Base-by-base conservation (phyloP, 768 basidiomycete genomes). In the Suillus alpinus region DNA sequence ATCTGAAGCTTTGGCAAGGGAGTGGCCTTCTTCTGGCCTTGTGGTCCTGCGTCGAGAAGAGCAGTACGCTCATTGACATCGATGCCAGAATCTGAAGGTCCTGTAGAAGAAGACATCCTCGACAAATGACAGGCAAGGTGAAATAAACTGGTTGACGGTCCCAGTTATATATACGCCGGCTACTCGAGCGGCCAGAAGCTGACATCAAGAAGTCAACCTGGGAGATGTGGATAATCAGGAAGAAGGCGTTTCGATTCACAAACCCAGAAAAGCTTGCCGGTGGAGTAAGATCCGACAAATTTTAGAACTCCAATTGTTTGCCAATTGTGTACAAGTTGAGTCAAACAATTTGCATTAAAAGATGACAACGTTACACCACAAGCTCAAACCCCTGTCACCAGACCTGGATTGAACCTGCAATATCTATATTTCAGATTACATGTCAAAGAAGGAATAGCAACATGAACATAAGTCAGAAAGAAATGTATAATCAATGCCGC, bases 401-500 rank as follows among this genome's bases (percentile, higher is more conserved):
- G 20, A 36, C 36, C 14, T 37, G 16, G 14, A 37, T 37, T 37
- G 49, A 26, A 37, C 52, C 52, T 55, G 52, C 3, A 55, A 55
- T 18, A 3, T 18, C 6, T 26, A 1, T 3, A 26, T 29, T 55
- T 55, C 37, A 55, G 53, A 55, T 55, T 55, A 39, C 9, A 18
- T 26, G 39, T 55, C 36, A 26, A 55, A 18, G 4, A 18, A 16
- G 44, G 10, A 8, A 16, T 8, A 34, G 50, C 5, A 29, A 6
- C 2, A 31, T 32, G 40, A 41, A 56, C 36, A 56, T 4, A 43
- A 52, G 50, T 83, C 80, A 82, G 80, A 64, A 63, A 51, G 4
- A 59, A 43, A 62, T 46, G 69, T 74, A 62, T 73, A 83, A 85
- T 88, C 88, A 83, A 80, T 59, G 86, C 85, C 81, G 69, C 79